A percentile compares a stretch with the other conserved stretches of the same genome.
phyloP scores from a whole-genome alignment of 129 eudicot genomes.

The Tanacetum coccineum region DNA sequence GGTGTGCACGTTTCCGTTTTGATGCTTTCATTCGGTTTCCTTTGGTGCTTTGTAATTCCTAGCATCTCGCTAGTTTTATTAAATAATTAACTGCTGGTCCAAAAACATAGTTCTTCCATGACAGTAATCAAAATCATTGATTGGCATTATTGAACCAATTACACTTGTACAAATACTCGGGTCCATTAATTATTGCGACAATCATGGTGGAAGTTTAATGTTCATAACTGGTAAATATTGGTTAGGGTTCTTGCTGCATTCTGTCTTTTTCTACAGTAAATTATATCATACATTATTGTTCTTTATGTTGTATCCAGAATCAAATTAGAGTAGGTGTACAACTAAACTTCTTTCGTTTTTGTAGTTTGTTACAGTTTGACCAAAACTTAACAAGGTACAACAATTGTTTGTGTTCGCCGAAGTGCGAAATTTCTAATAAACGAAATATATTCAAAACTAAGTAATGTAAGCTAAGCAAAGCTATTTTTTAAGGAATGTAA shows the following conservation, averaged over 20 bases:
- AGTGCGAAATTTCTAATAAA: too few relatives aligned
- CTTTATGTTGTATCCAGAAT: background rate
- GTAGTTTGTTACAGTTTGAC: background rate
- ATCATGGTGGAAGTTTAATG: conserved; percentile 22
- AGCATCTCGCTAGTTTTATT: too few relatives aligned
- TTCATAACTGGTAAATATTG: conserved; percentile 8
- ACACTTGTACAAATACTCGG: conserved; percentile 9
- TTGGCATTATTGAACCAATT: conserved; percentile 16
- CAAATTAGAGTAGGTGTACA: background rate
- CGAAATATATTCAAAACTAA: too few relatives aligned
- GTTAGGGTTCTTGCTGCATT: conserved; percentile 5
- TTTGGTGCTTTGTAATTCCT: too few relatives aligned
- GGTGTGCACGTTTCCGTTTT: too few relatives aligned
- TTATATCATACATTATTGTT: conserved; percentile 5
- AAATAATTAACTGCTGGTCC: too few relatives aligned
- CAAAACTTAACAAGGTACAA: too few relatives aligned
- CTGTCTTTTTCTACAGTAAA: background rate
- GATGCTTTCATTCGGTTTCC: too few relatives aligned
- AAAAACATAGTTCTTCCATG: background rate
- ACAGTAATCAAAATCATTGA: conserved; percentile 19
- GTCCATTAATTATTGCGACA: conserved; percentile 12
- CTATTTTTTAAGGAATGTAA: too few relatives aligned
- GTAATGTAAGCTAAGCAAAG: too few relatives aligned
- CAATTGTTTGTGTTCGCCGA: too few relatives aligned
- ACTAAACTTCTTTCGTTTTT: too few relatives aligned